phyloP scores from a whole-genome alignment of 1,284 basidiomycete species.

The Ceratobasidium sp. region DNA sequence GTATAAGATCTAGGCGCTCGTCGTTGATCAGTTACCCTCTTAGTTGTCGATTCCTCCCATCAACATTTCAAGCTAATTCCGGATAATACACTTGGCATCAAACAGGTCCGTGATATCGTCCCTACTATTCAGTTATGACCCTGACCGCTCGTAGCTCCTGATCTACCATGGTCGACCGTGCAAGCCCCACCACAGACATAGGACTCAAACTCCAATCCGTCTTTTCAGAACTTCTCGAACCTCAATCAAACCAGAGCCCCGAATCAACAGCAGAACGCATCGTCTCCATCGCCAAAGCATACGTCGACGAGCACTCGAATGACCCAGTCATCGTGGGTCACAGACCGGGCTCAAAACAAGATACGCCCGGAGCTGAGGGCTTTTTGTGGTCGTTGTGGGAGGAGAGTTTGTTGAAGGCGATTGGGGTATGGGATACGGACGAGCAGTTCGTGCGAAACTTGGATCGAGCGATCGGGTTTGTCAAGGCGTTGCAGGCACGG shows the following conservation, averaged over 20 bases:
- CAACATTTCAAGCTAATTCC: background rate
- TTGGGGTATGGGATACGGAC: conserved; percentile 14
- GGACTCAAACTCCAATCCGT: background rate
- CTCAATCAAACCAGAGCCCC: conserved; percentile 9
- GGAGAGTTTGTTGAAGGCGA: background rate
- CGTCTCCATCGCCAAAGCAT: conserved; percentile 7
- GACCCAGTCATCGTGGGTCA: conserved; percentile 20
- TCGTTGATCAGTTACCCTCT: background rate
- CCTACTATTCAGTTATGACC: background rate
- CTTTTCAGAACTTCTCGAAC: conserved; percentile 1
- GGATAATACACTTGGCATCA: conserved; percentile 9
- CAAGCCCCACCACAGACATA: conserved; percentile 6
- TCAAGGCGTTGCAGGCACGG: conserved; percentile 7
- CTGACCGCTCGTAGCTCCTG: background rate
- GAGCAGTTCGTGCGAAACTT: background rate
- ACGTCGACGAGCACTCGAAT: conserved; percentile 4
- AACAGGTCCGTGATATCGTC: background rate
- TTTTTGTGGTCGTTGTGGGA: conserved; percentile 41
- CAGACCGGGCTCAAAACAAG: conserved; percentile 17
- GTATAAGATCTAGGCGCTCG: conserved; percentile 12
- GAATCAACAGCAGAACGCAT: background rate
- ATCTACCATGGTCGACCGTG: conserved; percentile 16
- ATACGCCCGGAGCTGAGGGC: conserved; percentile 33
- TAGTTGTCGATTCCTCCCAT: background rate
- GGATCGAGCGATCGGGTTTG: background rate